Evolutionary conservation across 352 stramenopile species (phyloP).

Genomic region (Phytophthora boehmeriae): DNA sequence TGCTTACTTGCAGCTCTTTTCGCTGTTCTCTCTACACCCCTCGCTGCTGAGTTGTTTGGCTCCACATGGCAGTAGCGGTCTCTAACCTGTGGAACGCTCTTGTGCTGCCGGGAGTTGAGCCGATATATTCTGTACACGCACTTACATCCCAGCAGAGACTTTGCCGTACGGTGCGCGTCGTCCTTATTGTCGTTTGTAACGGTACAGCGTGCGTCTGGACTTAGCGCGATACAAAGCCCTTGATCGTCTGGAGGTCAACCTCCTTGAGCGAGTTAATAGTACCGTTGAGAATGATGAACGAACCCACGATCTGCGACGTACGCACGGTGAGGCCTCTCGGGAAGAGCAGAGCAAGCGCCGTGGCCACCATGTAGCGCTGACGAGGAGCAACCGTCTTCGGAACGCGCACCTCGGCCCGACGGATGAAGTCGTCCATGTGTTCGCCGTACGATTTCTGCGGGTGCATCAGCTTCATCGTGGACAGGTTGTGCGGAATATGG

Average conservation of each 20-base stretch:
- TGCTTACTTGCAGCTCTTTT: slow-evolving; percentile 26
- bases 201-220: slow-evolving; percentile 2
- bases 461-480: slow-evolving; percentile 96
- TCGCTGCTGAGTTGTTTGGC: slow-evolving; percentile 21
- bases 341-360: slow-evolving; percentile 84
- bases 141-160: slow-evolving; percentile 22
- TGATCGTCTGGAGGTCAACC: slow-evolving; percentile 63
- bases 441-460: slow-evolving; percentile 85
- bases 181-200: slow-evolving; percentile 31
- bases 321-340: slow-evolving; percentile 89
- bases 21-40: slow-evolving; percentile 29
- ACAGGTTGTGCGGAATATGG: slow-evolving; percentile 96
- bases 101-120: slow-evolving; percentile 27
- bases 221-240: slow-evolving; percentile 46
- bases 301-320: slow-evolving; percentile 92
- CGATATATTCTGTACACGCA: slow-evolving; percentile 29
- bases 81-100: slow-evolving; percentile 15
- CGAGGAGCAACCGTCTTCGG: slow-evolving; percentile 75
- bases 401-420: slow-evolving; percentile 82
- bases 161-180: slow-evolving; percentile 12
- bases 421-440: slow-evolving; percentile 88
- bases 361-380: slow-evolving; percentile 68
- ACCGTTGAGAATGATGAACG: slow-evolving; percentile 94
- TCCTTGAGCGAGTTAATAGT: slow-evolving; percentile 92
- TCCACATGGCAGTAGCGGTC: slow-evolving; percentile 24